Conservation (phyloP, 2,329 filamentous ascomycete species). For the Verticillium klebahnii region DNA sequence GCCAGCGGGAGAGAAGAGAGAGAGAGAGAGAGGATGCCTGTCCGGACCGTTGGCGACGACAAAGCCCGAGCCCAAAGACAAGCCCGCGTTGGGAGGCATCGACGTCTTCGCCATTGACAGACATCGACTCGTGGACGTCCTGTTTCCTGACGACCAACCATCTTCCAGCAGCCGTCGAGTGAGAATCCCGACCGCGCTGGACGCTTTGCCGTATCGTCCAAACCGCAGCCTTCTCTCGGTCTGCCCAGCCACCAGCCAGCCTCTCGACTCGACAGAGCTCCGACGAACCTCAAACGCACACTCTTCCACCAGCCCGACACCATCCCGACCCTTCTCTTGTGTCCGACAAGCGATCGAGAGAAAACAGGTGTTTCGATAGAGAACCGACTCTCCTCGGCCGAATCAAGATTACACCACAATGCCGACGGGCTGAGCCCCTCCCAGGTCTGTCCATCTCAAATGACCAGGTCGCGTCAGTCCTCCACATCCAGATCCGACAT, state of each 20-base stretch:
- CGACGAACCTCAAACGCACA: background rate
- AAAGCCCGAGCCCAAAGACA: background rate
- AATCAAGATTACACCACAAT: background rate
- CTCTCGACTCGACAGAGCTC: background rate
- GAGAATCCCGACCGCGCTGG: background rate
- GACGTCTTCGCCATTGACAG: background rate
- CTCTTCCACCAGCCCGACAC: background rate
- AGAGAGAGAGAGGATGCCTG: background rate
- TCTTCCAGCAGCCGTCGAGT: background rate
- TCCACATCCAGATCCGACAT: conserved; percentile 14
- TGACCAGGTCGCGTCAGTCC: conserved; percentile 13
- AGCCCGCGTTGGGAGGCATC: background rate
- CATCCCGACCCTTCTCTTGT: background rate
- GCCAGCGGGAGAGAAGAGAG: background rate
- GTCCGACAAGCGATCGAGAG: background rate
- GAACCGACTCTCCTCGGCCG: background rate
- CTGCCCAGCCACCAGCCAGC: background rate
- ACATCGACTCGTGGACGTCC: background rate
- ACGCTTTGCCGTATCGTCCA: background rate
- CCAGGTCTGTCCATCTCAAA: conserved; percentile 3
- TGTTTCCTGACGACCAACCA: background rate
- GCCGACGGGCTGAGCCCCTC: conserved; percentile 1
- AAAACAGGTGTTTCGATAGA: background rate
- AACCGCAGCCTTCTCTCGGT: background rate
- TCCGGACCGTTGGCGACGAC: background rate